A percentile compares a stretch with the other conserved stretches of the same genome.
These are phyloP conservation scores for Azolla pinnata DNA, from an alignment of 75 land plant species.

Conservation along the genomic window DNA sequence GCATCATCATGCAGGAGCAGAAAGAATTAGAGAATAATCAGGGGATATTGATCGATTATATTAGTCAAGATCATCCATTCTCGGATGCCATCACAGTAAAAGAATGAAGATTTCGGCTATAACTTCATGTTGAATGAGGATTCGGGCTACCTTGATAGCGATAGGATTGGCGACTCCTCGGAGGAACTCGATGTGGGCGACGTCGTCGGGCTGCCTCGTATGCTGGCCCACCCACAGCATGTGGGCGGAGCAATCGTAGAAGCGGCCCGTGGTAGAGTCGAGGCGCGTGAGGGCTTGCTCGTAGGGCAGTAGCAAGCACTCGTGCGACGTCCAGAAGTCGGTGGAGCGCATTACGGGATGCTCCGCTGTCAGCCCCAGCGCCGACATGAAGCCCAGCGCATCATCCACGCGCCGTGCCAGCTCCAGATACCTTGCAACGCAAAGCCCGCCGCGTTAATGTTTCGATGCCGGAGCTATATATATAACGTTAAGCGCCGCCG, in stretches of 20 bases:
- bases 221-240: constrained; percentile 66
- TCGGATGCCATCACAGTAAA: not conserved
- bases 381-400: constrained; percentile 13
- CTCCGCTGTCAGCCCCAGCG: constrained; percentile 4
- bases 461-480: too few species aligned
- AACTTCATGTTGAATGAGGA: too few species aligned
- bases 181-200: constrained; percentile 56
- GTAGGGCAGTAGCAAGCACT: constrained; percentile 46
- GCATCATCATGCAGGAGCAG: not conserved
- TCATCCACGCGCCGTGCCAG: constrained; percentile 9
- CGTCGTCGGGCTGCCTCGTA: constrained; percentile 58
- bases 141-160: constrained; percentile 39
- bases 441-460: too few species aligned
- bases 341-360: constrained; percentile 8
- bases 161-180: constrained; percentile 57
- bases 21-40: not conserved
- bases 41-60: not conserved
- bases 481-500: too few species aligned
- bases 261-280: constrained; percentile 64
- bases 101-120: too few species aligned
- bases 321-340: constrained; percentile 14
- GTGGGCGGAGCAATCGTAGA: constrained; percentile 73
- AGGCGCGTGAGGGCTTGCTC: constrained; percentile 65
- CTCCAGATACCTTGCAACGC: constrained; percentile 5
- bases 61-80: not conserved